phyloP scores from a whole-genome alignment of 306 rosid genomes.

The Trifolium dubium region DNA sequence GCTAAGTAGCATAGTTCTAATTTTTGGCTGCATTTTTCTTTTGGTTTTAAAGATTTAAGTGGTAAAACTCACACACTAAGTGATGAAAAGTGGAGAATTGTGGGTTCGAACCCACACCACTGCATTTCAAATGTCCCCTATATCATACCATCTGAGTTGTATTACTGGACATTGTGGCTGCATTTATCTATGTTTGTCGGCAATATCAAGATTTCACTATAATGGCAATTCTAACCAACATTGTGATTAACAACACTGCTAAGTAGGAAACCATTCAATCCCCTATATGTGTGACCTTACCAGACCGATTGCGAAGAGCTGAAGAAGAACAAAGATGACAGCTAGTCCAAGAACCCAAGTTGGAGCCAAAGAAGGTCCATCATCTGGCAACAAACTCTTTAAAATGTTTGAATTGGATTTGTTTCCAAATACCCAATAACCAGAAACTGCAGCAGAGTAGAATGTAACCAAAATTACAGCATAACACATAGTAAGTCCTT shows the following conservation, averaged over 20 bases:
- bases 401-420: slow-evolving; percentile 75
- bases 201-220: background rate
- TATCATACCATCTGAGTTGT: no score
- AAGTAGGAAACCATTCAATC: background rate
- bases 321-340: slow-evolving; percentile 83
- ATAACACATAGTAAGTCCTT: slow-evolving; percentile 90
- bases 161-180: no score
- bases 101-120: no score
- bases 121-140: no score
- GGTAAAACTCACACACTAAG: no score
- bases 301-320: slow-evolving; percentile 91
- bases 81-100: no score
- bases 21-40: background rate
- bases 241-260: background rate
- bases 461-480: slow-evolving; percentile 71
- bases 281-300: slow-evolving; percentile 46
- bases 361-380: slow-evolving; percentile 85
- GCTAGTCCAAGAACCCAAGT: slow-evolving; percentile 84
- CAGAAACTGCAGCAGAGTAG: slow-evolving; percentile 81
- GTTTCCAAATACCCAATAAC: slow-evolving; percentile 90
- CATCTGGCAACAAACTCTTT: slow-evolving; percentile 71
- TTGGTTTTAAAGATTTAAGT: no score
- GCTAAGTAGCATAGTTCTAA: background rate
- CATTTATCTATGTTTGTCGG: background rate
- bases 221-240: background rate